Base-by-base conservation (phyloP, 164 flowering plant genomes). In the Berberis vulgaris region DNA sequence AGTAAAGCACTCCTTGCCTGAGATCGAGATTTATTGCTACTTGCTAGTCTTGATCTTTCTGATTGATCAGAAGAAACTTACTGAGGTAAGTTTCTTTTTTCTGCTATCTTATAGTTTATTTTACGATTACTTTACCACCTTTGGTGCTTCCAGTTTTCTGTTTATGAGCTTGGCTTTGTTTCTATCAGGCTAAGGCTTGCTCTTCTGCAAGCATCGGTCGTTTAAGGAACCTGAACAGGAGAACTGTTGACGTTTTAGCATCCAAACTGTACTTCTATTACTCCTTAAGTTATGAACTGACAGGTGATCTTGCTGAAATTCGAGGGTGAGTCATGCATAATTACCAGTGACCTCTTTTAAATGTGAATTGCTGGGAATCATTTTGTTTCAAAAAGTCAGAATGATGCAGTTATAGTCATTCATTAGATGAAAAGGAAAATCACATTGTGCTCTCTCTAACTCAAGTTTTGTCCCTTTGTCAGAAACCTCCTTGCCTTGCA, bases 271-370 rank as follows among this genome's bases (percentile, higher is more conserved):
- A 46, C 73, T 89, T 46, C 49, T 8, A 46, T 8, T 5, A 46
- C 8, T 46, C 6, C 8, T 46, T 5, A 46, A 5, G 49, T 80
- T 89, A 91, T 74, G 99, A 95, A 69, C 84, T 87, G 57, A 87
- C 97, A 3, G 99, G 91, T 59, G 83, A 84, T 75, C 99, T 95
- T 72, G 86, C 87, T 74, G 97, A 91, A 80, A 95, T 95, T 66
- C 82, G 97, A 50, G 90, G 97, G 98, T 89, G 66, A 76, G 95
- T 69, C 49, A 13, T 60, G 8, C 43, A 61, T 59, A 13, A 49
- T 26, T 26, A 53, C 11, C 1, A 10, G 2, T 52, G 54, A 52
- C 13, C 26, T 26, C 54, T 11, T 6, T 52, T 52, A 52, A 1
- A 52, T 52, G 1, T 4, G 3, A 26, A 52, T 52, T 10, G 10